phyloP scores from a whole-genome alignment of 495 filamentous ascomycete species.

The Tuber umbilicatum region DNA sequence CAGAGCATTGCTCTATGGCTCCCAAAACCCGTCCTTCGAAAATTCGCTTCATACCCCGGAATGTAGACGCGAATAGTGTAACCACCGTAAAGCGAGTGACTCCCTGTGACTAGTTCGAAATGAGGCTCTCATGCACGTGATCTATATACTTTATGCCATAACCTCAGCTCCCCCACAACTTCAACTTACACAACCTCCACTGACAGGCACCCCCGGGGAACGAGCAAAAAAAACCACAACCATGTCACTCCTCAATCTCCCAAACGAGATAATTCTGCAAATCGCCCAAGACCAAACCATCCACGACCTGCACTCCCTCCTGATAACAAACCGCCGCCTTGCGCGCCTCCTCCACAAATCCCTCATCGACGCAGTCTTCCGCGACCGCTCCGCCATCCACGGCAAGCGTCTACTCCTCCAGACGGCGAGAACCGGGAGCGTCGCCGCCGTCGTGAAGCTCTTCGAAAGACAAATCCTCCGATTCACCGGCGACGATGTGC shows the following conservation, averaged over 20 bases:
- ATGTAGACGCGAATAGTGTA: background rate
- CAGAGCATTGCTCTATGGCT: background rate
- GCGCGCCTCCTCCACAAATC: background rate
- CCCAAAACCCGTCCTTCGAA: background rate
- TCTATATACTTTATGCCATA: background rate
- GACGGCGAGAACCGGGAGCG: background rate
- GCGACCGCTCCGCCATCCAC: background rate
- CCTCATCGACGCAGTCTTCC: conserved; percentile 1
- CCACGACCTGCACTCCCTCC: background rate
- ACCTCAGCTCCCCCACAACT: background rate
- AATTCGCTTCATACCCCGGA: background rate
- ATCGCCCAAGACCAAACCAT: background rate
- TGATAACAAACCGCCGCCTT: conserved; percentile 6
- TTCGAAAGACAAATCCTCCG: background rate
- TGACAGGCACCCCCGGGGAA: background rate
- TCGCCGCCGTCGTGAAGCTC: background rate
- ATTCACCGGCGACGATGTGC: background rate
- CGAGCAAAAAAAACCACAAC: background rate
- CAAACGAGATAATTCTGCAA: conserved; percentile 7
- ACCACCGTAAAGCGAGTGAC: background rate
- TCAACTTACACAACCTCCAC: background rate
- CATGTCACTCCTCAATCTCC: conserved; percentile 9
- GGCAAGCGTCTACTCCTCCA: background rate
- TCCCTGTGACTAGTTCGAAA: background rate
- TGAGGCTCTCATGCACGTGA: background rate